Base-by-base conservation (phyloP, 805 yeast species). In the Lachancea meyersii region DNA sequence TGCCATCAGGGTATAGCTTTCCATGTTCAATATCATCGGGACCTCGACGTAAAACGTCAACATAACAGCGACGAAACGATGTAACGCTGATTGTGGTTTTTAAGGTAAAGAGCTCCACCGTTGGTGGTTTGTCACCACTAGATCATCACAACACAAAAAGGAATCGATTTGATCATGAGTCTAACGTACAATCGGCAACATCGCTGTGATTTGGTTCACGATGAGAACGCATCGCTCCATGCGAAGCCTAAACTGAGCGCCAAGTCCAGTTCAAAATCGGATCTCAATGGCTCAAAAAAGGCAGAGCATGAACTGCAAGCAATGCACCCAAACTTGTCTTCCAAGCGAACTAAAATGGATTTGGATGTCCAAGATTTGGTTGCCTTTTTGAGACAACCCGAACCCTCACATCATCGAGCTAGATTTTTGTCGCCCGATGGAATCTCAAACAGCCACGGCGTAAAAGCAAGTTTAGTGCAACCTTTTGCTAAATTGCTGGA, bases 341-440 rank as follows among this genome's bases (percentile, higher is more conserved):
- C 19, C 19, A 30, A 30, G 19, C 21, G 37, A 19, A 7, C 28
- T 21, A 9, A 27, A 7, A n/a, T 34, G 3, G 45, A 35, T 40
- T 33, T 36, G 23, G 45, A 43, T 10, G 38, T 45, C 16, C 32
- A 26, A 20, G 41, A 38, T 14, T 27, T 43, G 38, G 50, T 47
- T 9, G 38, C 40, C 9, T 45, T 44, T 33, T 27, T 52, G 31
- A 43, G 49, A 34, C 43, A 39, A 18, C 52, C 53, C 4, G 53
- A 49, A 20, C 45, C 45, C 3, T 30, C 45, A 8, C 35, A 30
- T 18, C 20, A 26, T 8, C 28, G 24, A 28, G 14, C 8, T 22
- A 5, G 30, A 4, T 5, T 17, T 2, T 39, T 18, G 14, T 10
- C 17, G 3, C n/a, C 26, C 11, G 19, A 5, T 6, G 13, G 31